Base-by-base conservation (phyloP, 1,284 basidiomycete genomes). In the Fomes fomentarius region DNA sequence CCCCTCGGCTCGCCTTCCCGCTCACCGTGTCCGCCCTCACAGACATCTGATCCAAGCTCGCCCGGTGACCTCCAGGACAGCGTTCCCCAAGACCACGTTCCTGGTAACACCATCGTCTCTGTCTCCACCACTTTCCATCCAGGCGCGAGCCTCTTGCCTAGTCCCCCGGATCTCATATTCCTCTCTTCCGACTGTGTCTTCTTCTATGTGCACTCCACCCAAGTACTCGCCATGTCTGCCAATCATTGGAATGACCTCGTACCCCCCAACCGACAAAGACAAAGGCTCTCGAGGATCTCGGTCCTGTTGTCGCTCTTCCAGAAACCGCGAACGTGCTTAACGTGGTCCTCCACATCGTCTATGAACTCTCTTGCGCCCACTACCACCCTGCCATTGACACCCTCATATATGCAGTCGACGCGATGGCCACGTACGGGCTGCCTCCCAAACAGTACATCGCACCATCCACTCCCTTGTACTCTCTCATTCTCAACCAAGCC, bases 61-160 rank as follows among this genome's bases (percentile, higher is more conserved):
- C 69, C 74, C 5, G 70, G 74, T 11, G 69, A 67, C n/a, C 61
- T 72, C 56, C 39, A 70, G 59, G 73, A 64, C 12, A 25, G 21
- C 17, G 15, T 43, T 1, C 52, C 46, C 12, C 25, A 30, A 10
- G 53, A 54, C 19, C 47, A 52, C 15, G 12, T 47, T 19, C 34
- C 55, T 2, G 57, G 71, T 30, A 72, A 70, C 47, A 66, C 74
- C 6, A 70, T 87, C 50, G 84, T 91, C 56, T 90, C 88, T 1
- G 83, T 92, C 37, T 91, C 89, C 14, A 91, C 89, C 19, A 87
- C 87, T 0, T 92, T 92, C 71, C 86, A 80, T 66, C 87, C 89
- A 3, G 82, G 79, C 28, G 83, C 87, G 8, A 80, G 83, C 45
- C 79, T 80, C 55, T 75, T 81, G 33, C 61, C 79, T 0, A 66